These are phyloP conservation scores for Hyaloscypha bicolor DNA, from an alignment of 495 filamentous ascomycete genomes.

Conservation along the genomic window DNA sequence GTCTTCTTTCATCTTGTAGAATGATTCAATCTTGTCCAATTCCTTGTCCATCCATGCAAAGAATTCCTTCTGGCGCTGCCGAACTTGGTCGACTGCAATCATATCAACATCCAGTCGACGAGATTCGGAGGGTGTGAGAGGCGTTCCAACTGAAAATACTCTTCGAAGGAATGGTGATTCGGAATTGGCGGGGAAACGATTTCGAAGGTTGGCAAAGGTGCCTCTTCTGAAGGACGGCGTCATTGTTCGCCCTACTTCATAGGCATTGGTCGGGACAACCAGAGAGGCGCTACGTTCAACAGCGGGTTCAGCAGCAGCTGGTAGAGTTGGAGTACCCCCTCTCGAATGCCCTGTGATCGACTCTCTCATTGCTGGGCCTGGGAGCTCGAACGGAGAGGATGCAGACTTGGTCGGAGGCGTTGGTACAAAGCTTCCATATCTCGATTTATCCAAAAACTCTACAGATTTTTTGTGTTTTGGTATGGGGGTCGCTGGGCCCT, in stretches of 20 bases:
- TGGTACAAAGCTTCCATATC: constrained; percentile 77
- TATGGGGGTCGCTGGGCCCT: constrained; percentile 35
- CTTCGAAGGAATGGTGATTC: constrained; percentile 39
- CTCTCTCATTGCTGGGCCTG: constrained; percentile 66
- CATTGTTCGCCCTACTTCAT: constrained; percentile 43
- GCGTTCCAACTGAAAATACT: constrained; percentile 42
- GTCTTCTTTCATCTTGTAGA: constrained; percentile 81
- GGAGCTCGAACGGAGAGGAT: constrained; percentile 58
- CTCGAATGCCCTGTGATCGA: background rate
- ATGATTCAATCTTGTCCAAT: constrained; percentile 81
- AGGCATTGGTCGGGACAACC: constrained; percentile 36
- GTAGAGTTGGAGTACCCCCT: background rate
- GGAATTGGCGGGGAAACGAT: constrained; percentile 34
- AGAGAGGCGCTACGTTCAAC: constrained; percentile 20
- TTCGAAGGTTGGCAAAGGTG: constrained; percentile 34
- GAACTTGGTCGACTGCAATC: constrained; percentile 48
- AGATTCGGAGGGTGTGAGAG: constrained; percentile 36
- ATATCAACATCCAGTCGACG: constrained; percentile 49
- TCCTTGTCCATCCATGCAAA: constrained; percentile 76
- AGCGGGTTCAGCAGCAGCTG: constrained; percentile 25
- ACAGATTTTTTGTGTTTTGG: constrained; percentile 25
- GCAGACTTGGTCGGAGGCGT: constrained; percentile 55
- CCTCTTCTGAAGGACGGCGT: constrained; percentile 34
- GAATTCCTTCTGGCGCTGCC: constrained; percentile 70
- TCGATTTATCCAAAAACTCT: constrained; percentile 24